Percentiles rank a stretch among this genome's conserved stretches.
Evolutionary conservation across 73 alveolate genomes (phyloP).

Genomic region (Paraurostyla sp.): DNA sequence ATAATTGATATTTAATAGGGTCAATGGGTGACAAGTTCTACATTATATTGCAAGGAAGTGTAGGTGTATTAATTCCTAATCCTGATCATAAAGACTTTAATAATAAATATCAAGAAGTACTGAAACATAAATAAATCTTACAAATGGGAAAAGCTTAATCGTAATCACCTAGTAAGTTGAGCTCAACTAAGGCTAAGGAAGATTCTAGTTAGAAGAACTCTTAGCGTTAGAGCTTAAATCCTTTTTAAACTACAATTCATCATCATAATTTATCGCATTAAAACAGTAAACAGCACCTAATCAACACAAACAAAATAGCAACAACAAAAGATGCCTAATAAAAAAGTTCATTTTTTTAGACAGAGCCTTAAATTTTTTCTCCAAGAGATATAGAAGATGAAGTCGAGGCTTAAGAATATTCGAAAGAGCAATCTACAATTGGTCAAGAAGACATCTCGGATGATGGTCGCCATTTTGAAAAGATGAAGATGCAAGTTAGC

Average conservation of each 20-base stretch:
- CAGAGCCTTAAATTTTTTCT: too few relatives aligned
- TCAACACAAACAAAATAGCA: background rate
- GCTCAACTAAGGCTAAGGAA: background rate
- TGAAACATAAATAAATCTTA: background rate
- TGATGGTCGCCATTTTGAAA: too few relatives aligned
- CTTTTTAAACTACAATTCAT: too few relatives aligned
- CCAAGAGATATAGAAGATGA: too few relatives aligned
- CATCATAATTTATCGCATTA: too few relatives aligned
- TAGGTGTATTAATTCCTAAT: conserved; percentile 56
- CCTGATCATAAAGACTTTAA: conserved; percentile 35
- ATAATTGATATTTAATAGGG: background rate
- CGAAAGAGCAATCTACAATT: background rate
- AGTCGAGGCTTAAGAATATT: too few relatives aligned
- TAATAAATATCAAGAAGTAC: conserved; percentile 1
- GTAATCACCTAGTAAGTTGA: too few relatives aligned
- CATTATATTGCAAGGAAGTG: conserved; percentile 59
- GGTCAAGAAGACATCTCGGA: background rate
- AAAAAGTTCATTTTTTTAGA: background rate
- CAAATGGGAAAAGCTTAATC: background rate
- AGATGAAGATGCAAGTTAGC: background rate
- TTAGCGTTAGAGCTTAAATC: background rate
- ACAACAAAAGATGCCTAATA: background rate
- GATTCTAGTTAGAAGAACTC: background rate
- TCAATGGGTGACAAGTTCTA: conserved; percentile 74
- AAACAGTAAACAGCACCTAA: background rate